Evolutionary conservation across 331 rosid genomes (phyloP).

Genomic region (Rosa hybrid): DNA sequence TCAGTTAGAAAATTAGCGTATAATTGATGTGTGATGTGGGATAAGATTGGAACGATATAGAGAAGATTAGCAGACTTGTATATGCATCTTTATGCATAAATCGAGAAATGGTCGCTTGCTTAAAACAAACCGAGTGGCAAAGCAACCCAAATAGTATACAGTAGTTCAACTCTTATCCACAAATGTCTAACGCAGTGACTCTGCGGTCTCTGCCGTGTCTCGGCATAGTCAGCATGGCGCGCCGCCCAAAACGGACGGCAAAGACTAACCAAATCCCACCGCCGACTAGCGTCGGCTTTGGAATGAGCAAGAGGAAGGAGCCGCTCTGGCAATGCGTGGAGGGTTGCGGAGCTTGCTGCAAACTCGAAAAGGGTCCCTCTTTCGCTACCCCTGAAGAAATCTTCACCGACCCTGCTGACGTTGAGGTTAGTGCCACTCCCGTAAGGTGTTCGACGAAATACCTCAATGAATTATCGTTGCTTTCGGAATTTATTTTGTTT

Average conservation of each 20-base stretch:
- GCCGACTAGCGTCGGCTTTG: slow-evolving; percentile 35
- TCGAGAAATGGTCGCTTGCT: too few species aligned
- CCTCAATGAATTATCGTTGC: not conserved
- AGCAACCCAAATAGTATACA: not conserved
- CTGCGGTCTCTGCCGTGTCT: slow-evolving; percentile 19
- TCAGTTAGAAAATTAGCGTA: too few species aligned
- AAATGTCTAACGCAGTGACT: slow-evolving; percentile 29
- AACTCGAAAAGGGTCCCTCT: slow-evolving; percentile 75
- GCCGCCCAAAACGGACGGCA: slow-evolving; percentile 28
- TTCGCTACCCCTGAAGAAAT: slow-evolving; percentile 79
- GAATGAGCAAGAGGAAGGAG: slow-evolving; percentile 41
- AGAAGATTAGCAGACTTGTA: too few species aligned
- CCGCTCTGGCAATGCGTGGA: slow-evolving; percentile 72
- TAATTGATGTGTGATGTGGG: too few species aligned
- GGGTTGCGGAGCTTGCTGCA: slow-evolving; percentile 93
- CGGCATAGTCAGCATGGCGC: slow-evolving; percentile 30
- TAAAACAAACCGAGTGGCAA: too few species aligned
- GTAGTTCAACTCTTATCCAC: not conserved
- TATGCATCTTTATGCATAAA: too few species aligned
- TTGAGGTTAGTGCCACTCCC: slow-evolving; percentile 45
- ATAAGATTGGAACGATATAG: too few species aligned
- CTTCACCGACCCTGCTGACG: slow-evolving; percentile 55
- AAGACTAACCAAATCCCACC: slow-evolving; percentile 31
- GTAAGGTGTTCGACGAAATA: not conserved
- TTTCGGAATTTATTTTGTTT: slow-evolving; percentile 1